These are phyloP conservation scores for Xylaria sp. DNA, from an alignment of 2,329 filamentous ascomycete species.

Conservation along the genomic window DNA sequence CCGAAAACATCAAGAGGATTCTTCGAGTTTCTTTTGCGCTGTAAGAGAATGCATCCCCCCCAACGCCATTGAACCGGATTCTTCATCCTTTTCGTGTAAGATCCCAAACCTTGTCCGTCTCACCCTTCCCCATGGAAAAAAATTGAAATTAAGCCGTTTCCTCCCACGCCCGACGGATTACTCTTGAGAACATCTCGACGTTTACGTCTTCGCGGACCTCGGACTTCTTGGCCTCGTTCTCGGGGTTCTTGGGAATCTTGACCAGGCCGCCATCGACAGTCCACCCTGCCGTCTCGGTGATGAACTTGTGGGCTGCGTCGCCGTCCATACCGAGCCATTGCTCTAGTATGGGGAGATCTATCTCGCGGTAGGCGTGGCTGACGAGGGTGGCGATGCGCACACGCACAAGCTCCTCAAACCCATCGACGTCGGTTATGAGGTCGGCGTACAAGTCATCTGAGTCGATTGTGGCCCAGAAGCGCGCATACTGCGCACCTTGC, in stretches of 20 bases:
- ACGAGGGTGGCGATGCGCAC: conserved; percentile 88
- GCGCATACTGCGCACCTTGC: conserved; percentile 85
- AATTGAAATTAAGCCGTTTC: conserved; percentile 62
- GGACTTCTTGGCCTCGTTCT: conserved; percentile 96
- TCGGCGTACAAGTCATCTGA: conserved; percentile 96
- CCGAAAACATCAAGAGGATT: conserved; percentile 16
- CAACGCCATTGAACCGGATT: conserved; percentile 34
- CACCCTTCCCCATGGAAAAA: background rate
- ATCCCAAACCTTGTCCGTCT: background rate
- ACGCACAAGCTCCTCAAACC: conserved; percentile 93
- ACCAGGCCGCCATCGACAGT: conserved; percentile 72
- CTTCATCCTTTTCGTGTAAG: conserved; percentile 10
- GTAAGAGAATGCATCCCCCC: conserved; percentile 21
- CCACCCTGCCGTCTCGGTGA: conserved; percentile 87
- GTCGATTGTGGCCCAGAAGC: conserved; percentile 93
- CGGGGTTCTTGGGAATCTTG: conserved; percentile 86
- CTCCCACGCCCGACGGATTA: conserved; percentile 86
- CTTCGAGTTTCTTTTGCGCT: conserved; percentile 21
- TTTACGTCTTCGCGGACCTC: conserved; percentile 95
- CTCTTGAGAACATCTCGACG: conserved; percentile 81
- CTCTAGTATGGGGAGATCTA: conserved; percentile 71
- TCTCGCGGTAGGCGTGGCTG: conserved; percentile 78
- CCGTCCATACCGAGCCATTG: conserved; percentile 76
- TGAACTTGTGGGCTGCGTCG: conserved; percentile 75
- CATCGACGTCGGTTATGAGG: conserved; percentile 88